These are phyloP conservation scores for Picochlorum sp. DNA, from an alignment of 139 green algal species.

Conservation along the genomic window DNA sequence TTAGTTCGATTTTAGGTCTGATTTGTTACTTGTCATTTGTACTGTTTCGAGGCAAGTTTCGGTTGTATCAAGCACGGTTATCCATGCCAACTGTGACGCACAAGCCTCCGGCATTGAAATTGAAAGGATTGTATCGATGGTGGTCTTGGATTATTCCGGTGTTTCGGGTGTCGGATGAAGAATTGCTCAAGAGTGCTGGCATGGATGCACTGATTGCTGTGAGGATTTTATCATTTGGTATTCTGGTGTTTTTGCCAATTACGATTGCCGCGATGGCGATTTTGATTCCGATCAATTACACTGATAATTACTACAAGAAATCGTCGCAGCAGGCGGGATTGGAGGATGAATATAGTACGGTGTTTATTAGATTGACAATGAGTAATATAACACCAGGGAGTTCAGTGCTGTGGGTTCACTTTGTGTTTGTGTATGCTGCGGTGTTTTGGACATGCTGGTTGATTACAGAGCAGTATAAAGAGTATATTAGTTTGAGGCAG, in stretches of 20 bases:
- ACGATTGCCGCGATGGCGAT: constrained; percentile 24
- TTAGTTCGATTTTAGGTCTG: constrained; percentile 14
- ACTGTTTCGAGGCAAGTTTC: constrained; percentile 18
- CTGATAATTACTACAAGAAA: constrained; percentile 3
- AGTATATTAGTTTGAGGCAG: constrained; percentile 33
- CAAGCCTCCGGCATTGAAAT: constrained; percentile 19
- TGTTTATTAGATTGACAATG: constrained; percentile 34
- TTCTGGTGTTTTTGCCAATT: constrained; percentile 37
- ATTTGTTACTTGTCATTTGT: constrained; percentile 24
- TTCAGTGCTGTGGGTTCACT: constrained; percentile 24
- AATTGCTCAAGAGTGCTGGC: constrained; percentile 36
- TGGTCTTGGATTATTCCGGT: constrained; percentile 40
- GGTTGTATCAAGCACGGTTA: constrained; percentile 26
- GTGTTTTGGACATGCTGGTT: constrained; percentile 24
- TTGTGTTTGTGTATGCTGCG: constrained; percentile 22
- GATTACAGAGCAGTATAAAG: constrained; percentile 30
- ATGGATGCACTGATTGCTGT: constrained; percentile 35
- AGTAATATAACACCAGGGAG: constrained; percentile 22
- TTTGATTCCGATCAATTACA: constrained; percentile 27
- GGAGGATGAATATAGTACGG: constrained; percentile 12
- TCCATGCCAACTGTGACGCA: constrained; percentile 19
- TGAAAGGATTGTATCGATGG: constrained; percentile 15
- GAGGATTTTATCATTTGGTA: constrained; percentile 28
- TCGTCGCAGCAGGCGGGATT: background rate
- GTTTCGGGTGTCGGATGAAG: constrained; percentile 33